A percentile compares a stretch with the other conserved stretches of the same genome.
Conservation (phyloP, 768 basidiomycete species). For the Jaapia argillacea region DNA sequence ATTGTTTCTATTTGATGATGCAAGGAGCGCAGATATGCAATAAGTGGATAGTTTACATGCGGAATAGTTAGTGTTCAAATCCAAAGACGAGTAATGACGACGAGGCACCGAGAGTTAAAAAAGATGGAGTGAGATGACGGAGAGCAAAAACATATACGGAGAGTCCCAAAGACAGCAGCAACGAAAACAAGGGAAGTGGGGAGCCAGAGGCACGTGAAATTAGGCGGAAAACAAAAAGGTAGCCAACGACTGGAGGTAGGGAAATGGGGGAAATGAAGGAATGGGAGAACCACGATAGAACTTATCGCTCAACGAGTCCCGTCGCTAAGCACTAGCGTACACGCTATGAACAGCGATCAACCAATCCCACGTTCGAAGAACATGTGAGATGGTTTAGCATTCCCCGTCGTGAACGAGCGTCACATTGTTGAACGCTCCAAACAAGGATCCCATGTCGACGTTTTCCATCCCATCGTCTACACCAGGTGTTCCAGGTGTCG, state of each 20-base stretch:
- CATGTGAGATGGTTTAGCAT: too few species aligned
- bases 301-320: too few species aligned
- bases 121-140: background rate
- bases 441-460: slow-evolving; percentile 50
- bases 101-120: background rate
- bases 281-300: too few species aligned
- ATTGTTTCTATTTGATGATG: too few species aligned
- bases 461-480: slow-evolving; percentile 34
- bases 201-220: background rate
- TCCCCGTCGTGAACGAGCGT: slow-evolving; percentile 83
- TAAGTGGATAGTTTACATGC: background rate
- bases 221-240: background rate
- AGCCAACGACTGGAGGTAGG: too few species aligned
- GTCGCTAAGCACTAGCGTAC: too few species aligned
- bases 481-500: slow-evolving; percentile 27
- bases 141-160: background rate
- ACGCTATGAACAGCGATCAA: too few species aligned
- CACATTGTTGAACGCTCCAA: slow-evolving; percentile 84
- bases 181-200: background rate
- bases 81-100: background rate
- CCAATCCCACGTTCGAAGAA: too few species aligned
- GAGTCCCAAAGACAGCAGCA: background rate
- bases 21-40: background rate
- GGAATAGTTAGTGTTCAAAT: background rate
- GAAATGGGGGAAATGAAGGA: too few species aligned